Percentiles rank a stretch among this genome's conserved stretches.
phyloP scores from a whole-genome alignment of 1,284 basidiomycete genomes.

The Salmacisia buchloeana region DNA sequence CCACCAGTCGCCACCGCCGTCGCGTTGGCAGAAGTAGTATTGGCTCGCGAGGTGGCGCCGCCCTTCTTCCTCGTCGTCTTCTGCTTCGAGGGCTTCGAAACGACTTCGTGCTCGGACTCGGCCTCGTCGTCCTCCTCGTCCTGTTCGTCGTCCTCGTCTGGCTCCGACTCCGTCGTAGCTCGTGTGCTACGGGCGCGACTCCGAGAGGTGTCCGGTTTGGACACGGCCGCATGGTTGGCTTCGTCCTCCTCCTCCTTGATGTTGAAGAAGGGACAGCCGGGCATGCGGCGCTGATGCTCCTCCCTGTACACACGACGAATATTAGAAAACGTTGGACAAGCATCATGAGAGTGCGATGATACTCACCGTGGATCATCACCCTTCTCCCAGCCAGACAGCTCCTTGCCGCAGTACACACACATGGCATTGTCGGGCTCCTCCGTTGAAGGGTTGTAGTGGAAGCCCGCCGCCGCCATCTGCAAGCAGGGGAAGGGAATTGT shows the following conservation, averaged over 20 bases:
- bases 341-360: background rate
- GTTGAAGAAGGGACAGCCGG: slow-evolving; percentile 48
- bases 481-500: background rate
- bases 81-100: no score
- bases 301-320: slow-evolving; percentile 14
- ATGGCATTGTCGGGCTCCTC: slow-evolving; percentile 43
- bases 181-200: background rate
- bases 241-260: slow-evolving; percentile 14
- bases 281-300: slow-evolving; percentile 43
- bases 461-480: slow-evolving; percentile 47
- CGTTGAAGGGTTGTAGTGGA: slow-evolving; percentile 40
- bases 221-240: background rate
- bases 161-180: no score
- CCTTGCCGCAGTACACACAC: slow-evolving; percentile 46
- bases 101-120: no score
- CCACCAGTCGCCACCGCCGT: no score
- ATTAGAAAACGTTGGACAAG: background rate
- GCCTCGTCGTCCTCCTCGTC: no score
- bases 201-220: background rate
- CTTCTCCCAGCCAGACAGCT: slow-evolving; percentile 49
- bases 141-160: no score
- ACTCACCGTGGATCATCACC: slow-evolving; percentile 44
- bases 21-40: no score
- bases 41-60: no score
- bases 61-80: no score